Percentiles rank a stretch among this genome's conserved stretches.
phyloP scores from a whole-genome alignment of 169 alveolate genomes.

The Plasmodium billcollinsi region DNA sequence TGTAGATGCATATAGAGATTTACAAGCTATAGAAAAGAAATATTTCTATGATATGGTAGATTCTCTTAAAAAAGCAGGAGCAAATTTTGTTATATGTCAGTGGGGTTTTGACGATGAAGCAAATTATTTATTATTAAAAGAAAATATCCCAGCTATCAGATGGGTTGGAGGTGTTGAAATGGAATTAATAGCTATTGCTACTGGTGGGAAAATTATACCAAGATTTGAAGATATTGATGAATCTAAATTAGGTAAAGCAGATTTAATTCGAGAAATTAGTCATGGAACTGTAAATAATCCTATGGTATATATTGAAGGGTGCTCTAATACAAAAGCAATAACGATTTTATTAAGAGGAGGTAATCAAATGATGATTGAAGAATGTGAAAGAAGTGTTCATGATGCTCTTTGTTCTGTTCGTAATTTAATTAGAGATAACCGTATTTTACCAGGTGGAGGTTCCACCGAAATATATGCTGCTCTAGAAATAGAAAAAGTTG shows the following conservation, averaged over 20 bases:
- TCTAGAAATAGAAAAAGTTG: conserved; percentile 93
- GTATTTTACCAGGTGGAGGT: conserved; percentile 99
- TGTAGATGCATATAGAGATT: conserved; percentile 97
- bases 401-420: conserved; percentile 99
- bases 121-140: conserved; percentile 91
- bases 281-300: conserved; percentile 97
- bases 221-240: conserved; percentile 95
- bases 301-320: conserved; percentile 96
- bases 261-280: conserved; percentile 92
- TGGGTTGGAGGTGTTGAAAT: conserved; percentile 99
- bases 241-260: conserved; percentile 97
- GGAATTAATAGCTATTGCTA: conserved; percentile 99
- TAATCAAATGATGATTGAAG: conserved; percentile 96
- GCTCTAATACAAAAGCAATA: conserved; percentile 95
- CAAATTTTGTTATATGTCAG: conserved; percentile 97
- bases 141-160: conserved; percentile 96
- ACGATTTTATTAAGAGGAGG: conserved; percentile 98
- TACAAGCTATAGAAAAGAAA: conserved; percentile 90
- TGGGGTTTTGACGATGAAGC: conserved; percentile 99
- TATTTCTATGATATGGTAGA: conserved; percentile 97
- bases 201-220: conserved; percentile 98
- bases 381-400: conserved; percentile 98
- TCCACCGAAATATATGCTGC: conserved; percentile 98
- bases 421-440: conserved; percentile 88
- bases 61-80: conserved; percentile 95